Percentiles rank a stretch among this genome's conserved stretches.
Evolutionary conservation across 2,329 filamentous ascomycete species (phyloP).

Genomic region (Shiraia sp.): DNA sequence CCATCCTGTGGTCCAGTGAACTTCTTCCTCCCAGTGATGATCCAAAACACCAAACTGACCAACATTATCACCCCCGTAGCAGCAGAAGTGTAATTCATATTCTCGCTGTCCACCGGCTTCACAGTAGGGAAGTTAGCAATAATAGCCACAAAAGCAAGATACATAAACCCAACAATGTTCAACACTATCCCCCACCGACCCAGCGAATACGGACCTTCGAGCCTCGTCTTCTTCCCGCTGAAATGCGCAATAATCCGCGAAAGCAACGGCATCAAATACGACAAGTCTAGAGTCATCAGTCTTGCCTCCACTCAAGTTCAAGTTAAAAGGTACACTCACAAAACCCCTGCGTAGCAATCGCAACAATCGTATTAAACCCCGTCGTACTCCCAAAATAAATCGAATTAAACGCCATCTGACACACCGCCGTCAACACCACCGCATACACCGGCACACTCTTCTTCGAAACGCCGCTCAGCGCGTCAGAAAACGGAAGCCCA

Average conservation of each 20-base stretch:
- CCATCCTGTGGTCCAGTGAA: slow-evolving; percentile 54
- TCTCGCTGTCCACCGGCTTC: slow-evolving; percentile 56
- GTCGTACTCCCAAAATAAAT: slow-evolving; percentile 61
- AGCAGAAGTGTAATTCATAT: slow-evolving; percentile 64
- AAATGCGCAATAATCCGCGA: slow-evolving; percentile 55
- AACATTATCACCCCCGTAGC: slow-evolving; percentile 60
- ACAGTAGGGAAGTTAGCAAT: slow-evolving; percentile 61
- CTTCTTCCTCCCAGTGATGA: slow-evolving; percentile 54
- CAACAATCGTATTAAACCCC: slow-evolving; percentile 60
- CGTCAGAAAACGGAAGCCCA: slow-evolving; percentile 56
- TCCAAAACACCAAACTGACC: slow-evolving; percentile 56
- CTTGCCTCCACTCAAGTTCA: too few species aligned
- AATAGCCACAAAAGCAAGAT: slow-evolving; percentile 58
- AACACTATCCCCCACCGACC: slow-evolving; percentile 50
- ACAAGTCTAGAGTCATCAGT: slow-evolving; percentile 49
- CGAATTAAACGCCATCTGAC: slow-evolving; percentile 58
- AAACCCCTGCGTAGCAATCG: slow-evolving; percentile 62
- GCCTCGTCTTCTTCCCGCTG: slow-evolving; percentile 47
- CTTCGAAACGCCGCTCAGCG: slow-evolving; percentile 54
- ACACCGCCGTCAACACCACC: slow-evolving; percentile 50
- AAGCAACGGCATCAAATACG: slow-evolving; percentile 60
- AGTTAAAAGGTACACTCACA: slow-evolving; percentile 41
- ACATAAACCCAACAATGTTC: slow-evolving; percentile 57
- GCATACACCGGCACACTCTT: slow-evolving; percentile 56
- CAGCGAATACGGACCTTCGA: slow-evolving; percentile 52